A percentile compares a stretch with the other conserved stretches of the same genome.
These are phyloP conservation scores for Endoconidiophora polonica DNA, from an alignment of 2,329 filamentous ascomycete genomes.

Conservation along the genomic window DNA sequence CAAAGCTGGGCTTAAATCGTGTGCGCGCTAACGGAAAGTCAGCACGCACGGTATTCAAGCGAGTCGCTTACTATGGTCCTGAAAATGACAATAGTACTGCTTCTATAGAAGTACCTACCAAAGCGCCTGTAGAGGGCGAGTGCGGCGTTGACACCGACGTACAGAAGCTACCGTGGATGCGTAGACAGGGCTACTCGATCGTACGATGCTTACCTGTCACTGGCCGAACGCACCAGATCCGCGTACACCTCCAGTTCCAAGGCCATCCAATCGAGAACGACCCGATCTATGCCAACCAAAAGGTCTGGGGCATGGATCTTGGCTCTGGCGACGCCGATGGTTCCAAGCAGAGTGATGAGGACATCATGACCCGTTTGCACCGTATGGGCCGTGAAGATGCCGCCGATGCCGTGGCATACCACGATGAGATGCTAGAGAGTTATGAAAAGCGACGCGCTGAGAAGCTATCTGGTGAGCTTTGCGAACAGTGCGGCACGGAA, in stretches of 20 bases:
- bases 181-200: constrained; percentile 74
- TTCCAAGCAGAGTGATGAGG: constrained; percentile 60
- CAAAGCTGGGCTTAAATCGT: constrained; percentile 83
- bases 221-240: constrained; percentile 83
- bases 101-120: constrained; percentile 9
- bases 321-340: constrained; percentile 51
- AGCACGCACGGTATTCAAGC: constrained; percentile 79
- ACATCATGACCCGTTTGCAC: constrained; percentile 70
- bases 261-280: constrained; percentile 95
- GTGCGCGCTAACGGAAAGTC: constrained; percentile 87
- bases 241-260: constrained; percentile 86
- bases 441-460: constrained; percentile 87
- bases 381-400: constrained; percentile 91
- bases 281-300: constrained; percentile 89
- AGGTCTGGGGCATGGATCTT: constrained; percentile 72
- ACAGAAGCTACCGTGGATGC: constrained; percentile 25
- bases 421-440: constrained; percentile 80
- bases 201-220: constrained; percentile 88
- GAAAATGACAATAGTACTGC: constrained; percentile 16
- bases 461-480: constrained; percentile 75
- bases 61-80: constrained; percentile 77
- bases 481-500: constrained; percentile 67
- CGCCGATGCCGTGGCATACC: constrained; percentile 78
- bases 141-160: constrained; percentile 14
- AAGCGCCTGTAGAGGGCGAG: constrained; percentile 5